These are phyloP conservation scores for Sphaerulina vaccinii DNA, from an alignment of 2,329 filamentous ascomycete genomes.

Conservation along the genomic window DNA sequence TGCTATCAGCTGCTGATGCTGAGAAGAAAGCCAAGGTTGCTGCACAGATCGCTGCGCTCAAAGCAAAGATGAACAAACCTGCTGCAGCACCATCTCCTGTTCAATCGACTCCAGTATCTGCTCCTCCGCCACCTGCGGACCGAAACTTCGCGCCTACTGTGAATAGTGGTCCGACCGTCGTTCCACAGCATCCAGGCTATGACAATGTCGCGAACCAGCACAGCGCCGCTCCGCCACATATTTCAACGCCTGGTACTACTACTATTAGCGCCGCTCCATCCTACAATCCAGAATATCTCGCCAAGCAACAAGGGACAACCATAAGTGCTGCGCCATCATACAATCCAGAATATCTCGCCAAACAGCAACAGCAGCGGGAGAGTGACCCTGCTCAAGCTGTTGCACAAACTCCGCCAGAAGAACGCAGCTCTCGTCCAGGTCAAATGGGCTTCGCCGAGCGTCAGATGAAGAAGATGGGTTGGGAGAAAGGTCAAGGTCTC, in stretches of 20 bases:
- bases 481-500: conserved; percentile 82
- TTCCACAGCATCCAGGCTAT: background rate
- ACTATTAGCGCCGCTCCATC: conserved; percentile 21
- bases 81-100: background rate
- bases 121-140: background rate
- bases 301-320: background rate
- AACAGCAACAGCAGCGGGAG: conserved; percentile 8
- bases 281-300: conserved; percentile 19
- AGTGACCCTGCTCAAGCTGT: background rate
- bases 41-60: conserved; percentile 29
- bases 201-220: background rate
- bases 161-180: background rate
- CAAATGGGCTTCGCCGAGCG: conserved; percentile 83
- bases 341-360: conserved; percentile 21
- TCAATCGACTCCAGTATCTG: background rate
- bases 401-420: conserved; percentile 27
- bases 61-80: conserved; percentile 24
- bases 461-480: conserved; percentile 91
- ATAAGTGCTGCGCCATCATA: conserved; percentile 20
- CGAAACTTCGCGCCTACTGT: background rate
- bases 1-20: conserved; percentile 13
- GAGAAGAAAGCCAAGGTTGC: conserved; percentile 25
- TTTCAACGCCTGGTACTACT: background rate
- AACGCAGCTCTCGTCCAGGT: conserved; percentile 67
- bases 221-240: background rate